Evolutionary conservation across 352 stramenopile genomes (phyloP).

Genomic region (Phytopythium helicoides): DNA sequence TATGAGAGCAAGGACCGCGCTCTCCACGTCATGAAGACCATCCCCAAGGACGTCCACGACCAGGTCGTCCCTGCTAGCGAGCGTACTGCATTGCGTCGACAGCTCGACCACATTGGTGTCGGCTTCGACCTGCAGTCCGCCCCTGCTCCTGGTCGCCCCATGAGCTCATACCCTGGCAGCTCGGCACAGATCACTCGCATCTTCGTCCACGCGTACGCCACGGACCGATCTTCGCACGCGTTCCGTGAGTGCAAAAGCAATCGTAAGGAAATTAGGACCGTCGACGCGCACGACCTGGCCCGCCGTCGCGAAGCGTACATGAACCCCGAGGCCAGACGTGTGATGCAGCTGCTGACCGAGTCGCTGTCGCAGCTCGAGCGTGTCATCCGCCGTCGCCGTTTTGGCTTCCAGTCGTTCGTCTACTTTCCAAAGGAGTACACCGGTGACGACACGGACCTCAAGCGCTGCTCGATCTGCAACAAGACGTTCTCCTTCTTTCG

Average conservation of each 20-base stretch:
- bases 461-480: constrained; percentile 42
- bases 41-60: constrained; percentile 61
- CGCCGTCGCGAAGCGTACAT: constrained; percentile 33
- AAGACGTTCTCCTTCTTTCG: constrained; percentile 45
- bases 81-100: constrained; percentile 34
- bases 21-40: constrained; percentile 55
- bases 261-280: constrained; percentile 13
- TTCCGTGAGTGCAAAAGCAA: constrained; percentile 26
- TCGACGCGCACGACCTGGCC: constrained; percentile 25
- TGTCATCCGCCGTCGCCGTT: constrained; percentile 58
- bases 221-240: constrained; percentile 19
- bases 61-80: constrained; percentile 37
- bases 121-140: constrained; percentile 49
- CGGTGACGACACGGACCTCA: constrained; percentile 19
- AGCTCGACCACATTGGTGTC: constrained; percentile 49
- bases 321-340: constrained; percentile 43
- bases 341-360: constrained; percentile 43
- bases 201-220: constrained; percentile 45
- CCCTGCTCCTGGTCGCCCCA: constrained; percentile 8
- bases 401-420: constrained; percentile 68
- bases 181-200: constrained; percentile 37
- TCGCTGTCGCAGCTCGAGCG: constrained; percentile 49
- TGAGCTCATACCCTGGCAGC: constrained; percentile 13
- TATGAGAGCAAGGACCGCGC: constrained; percentile 41
- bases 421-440: too few relatives aligned